Conservation (phyloP, 1,139 yeast genomes). For the Yamadazyma kanchanaburiensis region DNA sequence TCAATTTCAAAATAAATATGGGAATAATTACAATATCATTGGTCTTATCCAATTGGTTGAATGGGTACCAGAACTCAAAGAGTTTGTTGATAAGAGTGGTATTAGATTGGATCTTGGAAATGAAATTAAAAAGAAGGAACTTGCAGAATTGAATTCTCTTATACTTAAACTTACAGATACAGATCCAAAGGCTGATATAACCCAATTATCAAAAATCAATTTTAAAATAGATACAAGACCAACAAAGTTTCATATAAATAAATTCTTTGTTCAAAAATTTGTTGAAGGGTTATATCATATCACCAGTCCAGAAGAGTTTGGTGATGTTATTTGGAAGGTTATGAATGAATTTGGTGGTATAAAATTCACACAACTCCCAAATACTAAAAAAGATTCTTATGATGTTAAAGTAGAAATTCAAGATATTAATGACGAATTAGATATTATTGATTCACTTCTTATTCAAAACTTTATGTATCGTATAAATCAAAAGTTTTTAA, state of each 20-base stretch:
- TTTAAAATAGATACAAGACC: slow-evolving; percentile 1
- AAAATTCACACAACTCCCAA: slow-evolving; percentile 11
- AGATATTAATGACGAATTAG: slow-evolving; percentile 4
- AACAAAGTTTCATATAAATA: slow-evolving; percentile 17
- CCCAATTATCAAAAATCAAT: background rate
- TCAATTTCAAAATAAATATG: slow-evolving; percentile 23
- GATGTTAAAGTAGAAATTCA: slow-evolving; percentile 8
- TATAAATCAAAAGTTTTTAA: slow-evolving; percentile 15
- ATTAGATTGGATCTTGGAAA: slow-evolving; percentile 4
- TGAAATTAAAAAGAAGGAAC: background rate
- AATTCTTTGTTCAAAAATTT: slow-evolving; percentile 27
- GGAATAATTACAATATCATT: slow-evolving; percentile 22
- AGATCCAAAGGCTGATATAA: background rate
- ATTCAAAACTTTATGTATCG: slow-evolving; percentile 33
- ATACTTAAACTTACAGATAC: background rate
- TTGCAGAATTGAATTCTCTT: background rate
- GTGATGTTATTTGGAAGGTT: slow-evolving; percentile 26
- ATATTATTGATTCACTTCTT: slow-evolving; percentile 9
- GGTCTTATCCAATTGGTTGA: slow-evolving; percentile 26
- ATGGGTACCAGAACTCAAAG: slow-evolving; percentile 34
- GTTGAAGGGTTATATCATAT: slow-evolving; percentile 32
- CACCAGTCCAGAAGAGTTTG: slow-evolving; percentile 31
- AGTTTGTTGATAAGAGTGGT: slow-evolving; percentile 12
- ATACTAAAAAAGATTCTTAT: slow-evolving; percentile 5
- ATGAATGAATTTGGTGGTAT: slow-evolving; percentile 36